Evolutionary conservation across 805 yeast genomes (phyloP).

Genomic region (Debaryomyces prosopidis): DNA sequence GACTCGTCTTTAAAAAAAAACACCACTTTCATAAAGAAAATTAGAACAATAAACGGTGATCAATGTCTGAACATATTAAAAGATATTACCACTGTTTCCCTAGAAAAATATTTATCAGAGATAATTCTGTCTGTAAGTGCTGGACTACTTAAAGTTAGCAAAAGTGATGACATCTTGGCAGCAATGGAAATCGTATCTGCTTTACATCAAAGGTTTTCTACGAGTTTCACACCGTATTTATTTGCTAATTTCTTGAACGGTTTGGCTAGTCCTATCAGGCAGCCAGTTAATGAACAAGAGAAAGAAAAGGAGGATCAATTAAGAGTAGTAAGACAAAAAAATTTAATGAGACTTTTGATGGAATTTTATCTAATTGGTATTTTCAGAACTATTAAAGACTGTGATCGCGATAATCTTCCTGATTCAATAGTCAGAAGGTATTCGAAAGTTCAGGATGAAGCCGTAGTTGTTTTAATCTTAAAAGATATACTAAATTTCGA

Average conservation of each 20-base stretch:
- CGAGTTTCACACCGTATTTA: conserved; percentile 51
- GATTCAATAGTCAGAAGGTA: conserved; percentile 37
- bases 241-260: conserved; percentile 42
- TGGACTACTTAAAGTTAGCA: conserved; percentile 52
- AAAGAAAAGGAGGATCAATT: conserved; percentile 46
- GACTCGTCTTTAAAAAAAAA: conserved; percentile 84
- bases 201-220: conserved; percentile 72
- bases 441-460: conserved; percentile 20
- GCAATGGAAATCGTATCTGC: conserved; percentile 68
- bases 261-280: conserved; percentile 28
- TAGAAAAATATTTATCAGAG: conserved; percentile 77
- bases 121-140: conserved; percentile 63
- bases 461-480: conserved; percentile 24
- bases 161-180: conserved; percentile 58
- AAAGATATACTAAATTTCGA: conserved; percentile 31
- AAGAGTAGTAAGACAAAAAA: conserved; percentile 44
- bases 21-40: conserved; percentile 72
- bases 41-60: conserved; percentile 59
- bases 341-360: conserved; percentile 49
- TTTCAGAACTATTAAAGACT: conserved; percentile 46
- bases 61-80: conserved; percentile 47
- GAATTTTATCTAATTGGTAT: conserved; percentile 63
- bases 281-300: conserved; percentile 20
- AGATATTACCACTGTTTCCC: conserved; percentile 61
- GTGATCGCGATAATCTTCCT: conserved; percentile 45